A percentile compares a stretch with the other conserved stretches of the same genome.
phyloP scores from a whole-genome alignment of 305 asterid genomes.

The Fraxinus latifolia region DNA sequence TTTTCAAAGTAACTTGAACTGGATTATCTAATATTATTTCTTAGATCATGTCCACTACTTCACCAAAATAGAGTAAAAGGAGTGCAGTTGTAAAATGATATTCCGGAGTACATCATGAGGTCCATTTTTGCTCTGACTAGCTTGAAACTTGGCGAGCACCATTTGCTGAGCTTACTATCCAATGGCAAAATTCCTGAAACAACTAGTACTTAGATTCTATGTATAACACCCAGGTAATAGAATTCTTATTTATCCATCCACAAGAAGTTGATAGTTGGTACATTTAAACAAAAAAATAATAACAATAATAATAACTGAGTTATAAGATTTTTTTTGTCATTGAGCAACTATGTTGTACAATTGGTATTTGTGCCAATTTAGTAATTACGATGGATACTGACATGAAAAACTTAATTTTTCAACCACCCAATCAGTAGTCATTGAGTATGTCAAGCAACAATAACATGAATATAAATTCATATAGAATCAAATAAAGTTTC shows the following conservation, averaged over 20 bases:
- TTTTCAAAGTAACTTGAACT: background rate
- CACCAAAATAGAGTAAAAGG: background rate
- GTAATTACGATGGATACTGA: background rate
- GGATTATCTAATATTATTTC: background rate
- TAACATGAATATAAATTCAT: background rate
- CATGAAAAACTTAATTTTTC: background rate
- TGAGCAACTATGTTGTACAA: background rate
- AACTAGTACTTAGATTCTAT: background rate
- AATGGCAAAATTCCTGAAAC: background rate
- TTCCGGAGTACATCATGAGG: background rate
- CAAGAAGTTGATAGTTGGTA: background rate
- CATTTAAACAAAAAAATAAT: background rate
- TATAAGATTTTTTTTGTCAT: background rate
- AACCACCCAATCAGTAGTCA: background rate
- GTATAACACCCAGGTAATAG: background rate
- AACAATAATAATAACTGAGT: background rate
- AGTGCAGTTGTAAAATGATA: background rate
- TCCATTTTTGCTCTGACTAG: background rate
- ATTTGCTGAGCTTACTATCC: background rate
- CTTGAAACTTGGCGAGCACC: background rate
- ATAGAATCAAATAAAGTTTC: background rate
- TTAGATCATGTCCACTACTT: background rate
- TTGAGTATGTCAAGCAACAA: background rate
- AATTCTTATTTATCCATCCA: background rate
- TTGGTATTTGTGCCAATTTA: background rate